These are phyloP conservation scores for Spergularia marina DNA, from an alignment of 148 eudicot species.

Conservation along the genomic window DNA sequence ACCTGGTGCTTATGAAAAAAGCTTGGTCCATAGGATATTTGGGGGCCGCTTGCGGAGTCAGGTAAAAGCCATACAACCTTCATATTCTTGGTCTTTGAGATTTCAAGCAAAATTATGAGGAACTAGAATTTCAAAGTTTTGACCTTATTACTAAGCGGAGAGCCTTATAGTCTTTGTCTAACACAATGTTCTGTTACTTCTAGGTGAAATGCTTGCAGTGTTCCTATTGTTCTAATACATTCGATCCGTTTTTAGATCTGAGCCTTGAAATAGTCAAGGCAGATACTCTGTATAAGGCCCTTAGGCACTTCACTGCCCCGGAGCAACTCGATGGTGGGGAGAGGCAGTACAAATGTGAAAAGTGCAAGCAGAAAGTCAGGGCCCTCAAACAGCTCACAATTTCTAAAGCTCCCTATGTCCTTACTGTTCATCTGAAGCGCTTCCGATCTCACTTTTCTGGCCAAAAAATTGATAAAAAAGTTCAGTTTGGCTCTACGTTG, in stretches of 20 bases:
- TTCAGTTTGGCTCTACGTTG: conserved; percentile 65
- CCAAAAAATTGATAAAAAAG: conserved; percentile 76
- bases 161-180: not conserved
- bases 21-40: conserved; percentile 90
- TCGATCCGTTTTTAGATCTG: conserved; percentile 85
- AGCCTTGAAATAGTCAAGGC: conserved; percentile 89
- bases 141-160: not conserved
- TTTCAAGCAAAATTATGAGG: not conserved
- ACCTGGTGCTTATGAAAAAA: conserved; percentile 83
- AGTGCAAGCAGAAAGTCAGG: conserved; percentile 85
- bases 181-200: conserved; percentile 6
- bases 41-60: conserved; percentile 92
- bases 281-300: conserved; percentile 69
- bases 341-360: conserved; percentile 77
- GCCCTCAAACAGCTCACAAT: conserved; percentile 88
- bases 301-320: conserved; percentile 64
- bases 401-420: conserved; percentile 77
- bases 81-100: too few species aligned
- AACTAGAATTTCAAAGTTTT: not conserved
- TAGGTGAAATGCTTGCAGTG: conserved; percentile 96
- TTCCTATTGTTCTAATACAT: conserved; percentile 72
- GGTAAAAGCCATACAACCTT: conserved; percentile 32
- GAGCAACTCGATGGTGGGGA: conserved; percentile 93
- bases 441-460: conserved; percentile 66
- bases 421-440: conserved; percentile 82